A percentile compares a stretch with the other conserved stretches of the same genome.
These are phyloP conservation scores for Penicillium simplicissimum DNA, from an alignment of 495 filamentous ascomycete species.

Conservation along the genomic window DNA sequence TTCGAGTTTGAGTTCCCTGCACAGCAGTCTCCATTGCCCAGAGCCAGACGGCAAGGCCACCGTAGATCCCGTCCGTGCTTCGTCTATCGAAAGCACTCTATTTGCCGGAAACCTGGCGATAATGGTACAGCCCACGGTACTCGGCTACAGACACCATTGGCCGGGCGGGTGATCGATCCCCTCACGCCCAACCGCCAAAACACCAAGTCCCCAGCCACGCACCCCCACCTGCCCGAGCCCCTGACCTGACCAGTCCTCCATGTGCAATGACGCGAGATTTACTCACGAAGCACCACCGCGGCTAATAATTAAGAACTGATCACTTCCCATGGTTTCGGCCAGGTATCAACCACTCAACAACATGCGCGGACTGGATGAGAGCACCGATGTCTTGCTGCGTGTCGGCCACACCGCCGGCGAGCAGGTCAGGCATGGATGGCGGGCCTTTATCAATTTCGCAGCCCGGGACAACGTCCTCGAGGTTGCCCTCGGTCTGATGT, in stretches of 20 bases:
- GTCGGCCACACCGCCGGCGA: slow-evolving; percentile 36
- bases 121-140: not conserved
- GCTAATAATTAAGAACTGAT: not conserved
- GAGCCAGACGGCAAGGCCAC: not conserved
- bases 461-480: slow-evolving; percentile 74
- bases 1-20: not conserved
- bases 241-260: slow-evolving; percentile 16
- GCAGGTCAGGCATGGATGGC: slow-evolving; percentile 48
- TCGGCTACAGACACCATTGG: not conserved
- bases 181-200: slow-evolving; percentile 14
- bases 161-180: not conserved
- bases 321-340: not conserved
- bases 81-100: not conserved
- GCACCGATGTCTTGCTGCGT: slow-evolving; percentile 23
- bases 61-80: not conserved
- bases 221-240: not conserved
- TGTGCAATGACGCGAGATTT: slow-evolving; percentile 19
- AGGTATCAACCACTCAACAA: slow-evolving; percentile 1
- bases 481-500: slow-evolving; percentile 77
- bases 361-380: slow-evolving; percentile 40
- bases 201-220: slow-evolving; percentile 1
- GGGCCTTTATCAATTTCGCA: slow-evolving; percentile 69
- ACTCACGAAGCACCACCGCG: not conserved
- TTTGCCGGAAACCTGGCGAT: not conserved
- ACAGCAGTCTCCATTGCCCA: not conserved